Evolutionary conservation across 257 asterid species (phyloP), one percentile per base, ranked within the genome.

Genomic region (Fraxinus pennsylvanica): DNA sequence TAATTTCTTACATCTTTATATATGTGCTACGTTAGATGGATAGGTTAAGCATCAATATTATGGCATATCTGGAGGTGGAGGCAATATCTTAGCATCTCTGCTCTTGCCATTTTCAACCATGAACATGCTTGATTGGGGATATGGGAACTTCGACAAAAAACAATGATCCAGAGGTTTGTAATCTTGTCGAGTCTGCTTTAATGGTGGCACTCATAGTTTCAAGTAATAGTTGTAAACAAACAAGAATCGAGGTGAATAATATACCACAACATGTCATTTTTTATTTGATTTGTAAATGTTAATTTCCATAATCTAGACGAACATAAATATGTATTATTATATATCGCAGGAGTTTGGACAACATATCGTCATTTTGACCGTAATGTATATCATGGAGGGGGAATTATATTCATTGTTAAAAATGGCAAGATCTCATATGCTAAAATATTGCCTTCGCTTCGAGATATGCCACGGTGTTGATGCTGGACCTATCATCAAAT

Each of bases 11-110:
- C 22, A 52, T 52, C 8, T 17, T 22, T 19, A 15, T 52, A 45
- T 52, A 52, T 52, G 5, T 61, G 0, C 15, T 22, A 61, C 4
- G 0, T n/a, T 21, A 8, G 67, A 21, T 22, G 32, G 9, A 22
- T 59, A 61, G 5, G 5, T 61, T 12, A 9, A 61, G 30, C 68
- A 54, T 82, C 75, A 87, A 50, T 90, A 88, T 0, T 35, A 77
- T 9, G 90, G 89, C 86, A 86, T 79, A 61, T 86, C 87, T 0
- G 83, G 75, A 10, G 89, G 92, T 50, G 92, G 89, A 6, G 90
- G 92, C 39, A 81, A 71, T 79, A 88, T 81, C 57, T 70, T 75
- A 32, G 68, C 72, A 5, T 74, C 8, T 4, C 76, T 41, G 27
- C 74, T 50, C 41, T 73, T 75, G 5, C 88, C 87, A 32, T 84